Base-by-base conservation (phyloP, 2,329 filamentous ascomycete genomes). In the Neonectria ditissima region DNA sequence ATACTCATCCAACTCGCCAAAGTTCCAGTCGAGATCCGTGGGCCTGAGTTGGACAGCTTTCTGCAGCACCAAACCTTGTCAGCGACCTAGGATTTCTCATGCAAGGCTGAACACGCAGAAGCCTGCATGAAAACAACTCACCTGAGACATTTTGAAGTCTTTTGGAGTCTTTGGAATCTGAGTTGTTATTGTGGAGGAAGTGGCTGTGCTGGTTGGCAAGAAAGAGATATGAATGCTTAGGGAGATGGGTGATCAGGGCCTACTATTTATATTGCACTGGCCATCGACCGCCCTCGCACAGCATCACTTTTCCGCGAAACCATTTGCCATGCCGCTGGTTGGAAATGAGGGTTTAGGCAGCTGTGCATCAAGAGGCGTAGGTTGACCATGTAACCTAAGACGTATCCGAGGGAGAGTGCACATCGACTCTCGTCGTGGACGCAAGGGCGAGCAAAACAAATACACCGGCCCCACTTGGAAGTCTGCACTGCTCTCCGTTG, bases 41-140 rank as follows among this genome's bases (percentile, higher is more conserved):
- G 44, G 44, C 16, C 44, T 24, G 44, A 48, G 44, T 30, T 48
- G 44, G 5, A 48, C 22, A 16, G 44, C 44, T 26, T 48, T 48
- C 22, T 48, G 5, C 7, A 48, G 30, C n/a, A 13, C 8, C 44
- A n/a, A 11, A 28, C 2, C 44, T 30, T 48, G 44, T 48, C 44
- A 48, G 24, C 11, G 14, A 30, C 16, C n/a, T 48, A 22, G 5
- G 11, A 10, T 16, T 30, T 30, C 13, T 2, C 5, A 8, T 10
- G 4, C 9, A n/a, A 26, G 24, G 9, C 2, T 48, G 13, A 18
- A 16, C 3, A 10, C 5, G n/a, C 3, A 18, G 5, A 6, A 48
- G 28, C 2, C 8, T 18, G 4, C 13, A 16, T 30, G 20, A 5
- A 1, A 47, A 18, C 8, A 28, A 16, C 44, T 48, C 3, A 48